phyloP scores from a whole-genome alignment of 108 stramenopile species.

The Nannochloropsis gaditana region DNA sequence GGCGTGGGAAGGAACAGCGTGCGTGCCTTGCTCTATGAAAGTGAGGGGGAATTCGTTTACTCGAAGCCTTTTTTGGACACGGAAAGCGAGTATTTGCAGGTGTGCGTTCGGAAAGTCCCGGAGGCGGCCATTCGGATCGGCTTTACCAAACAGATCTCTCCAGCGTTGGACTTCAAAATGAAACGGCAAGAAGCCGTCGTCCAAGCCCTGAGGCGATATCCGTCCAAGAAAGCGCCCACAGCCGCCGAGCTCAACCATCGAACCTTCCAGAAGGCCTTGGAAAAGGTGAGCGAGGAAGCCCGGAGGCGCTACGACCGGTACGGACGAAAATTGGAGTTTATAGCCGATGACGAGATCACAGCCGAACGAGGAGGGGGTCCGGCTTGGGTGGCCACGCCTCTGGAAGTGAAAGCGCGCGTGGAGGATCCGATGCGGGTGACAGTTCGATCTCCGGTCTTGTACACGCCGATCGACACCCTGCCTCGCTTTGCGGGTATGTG shows the following conservation, averaged over 20 bases:
- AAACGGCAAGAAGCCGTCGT: background rate
- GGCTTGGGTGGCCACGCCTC: background rate
- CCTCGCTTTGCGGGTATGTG: background rate
- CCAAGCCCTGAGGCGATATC: background rate
- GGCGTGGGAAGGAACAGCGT: conserved; percentile 3
- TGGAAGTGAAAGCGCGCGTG: background rate
- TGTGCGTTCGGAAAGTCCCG: background rate
- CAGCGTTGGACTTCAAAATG: background rate
- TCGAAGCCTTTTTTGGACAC: conserved; percentile 10
- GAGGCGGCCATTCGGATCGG: background rate
- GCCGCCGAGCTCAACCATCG: background rate
- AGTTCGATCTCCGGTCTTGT: background rate
- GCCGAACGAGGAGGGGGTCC: background rate
- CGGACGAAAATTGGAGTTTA: background rate
- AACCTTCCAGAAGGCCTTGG: background rate
- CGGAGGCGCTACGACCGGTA: background rate
- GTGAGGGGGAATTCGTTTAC: background rate
- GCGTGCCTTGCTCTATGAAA: background rate
- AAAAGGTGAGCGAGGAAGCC: conserved; percentile 3
- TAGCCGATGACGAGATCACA: background rate
- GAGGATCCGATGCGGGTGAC: conserved; percentile 10
- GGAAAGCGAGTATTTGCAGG: conserved; percentile 6
- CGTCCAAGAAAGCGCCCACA: background rate
- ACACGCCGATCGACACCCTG: conserved; percentile 2
- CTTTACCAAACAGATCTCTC: background rate